phyloP scores from a whole-genome alignment of 2,329 filamentous ascomycete species.

The Aspergillus japonicus region DNA sequence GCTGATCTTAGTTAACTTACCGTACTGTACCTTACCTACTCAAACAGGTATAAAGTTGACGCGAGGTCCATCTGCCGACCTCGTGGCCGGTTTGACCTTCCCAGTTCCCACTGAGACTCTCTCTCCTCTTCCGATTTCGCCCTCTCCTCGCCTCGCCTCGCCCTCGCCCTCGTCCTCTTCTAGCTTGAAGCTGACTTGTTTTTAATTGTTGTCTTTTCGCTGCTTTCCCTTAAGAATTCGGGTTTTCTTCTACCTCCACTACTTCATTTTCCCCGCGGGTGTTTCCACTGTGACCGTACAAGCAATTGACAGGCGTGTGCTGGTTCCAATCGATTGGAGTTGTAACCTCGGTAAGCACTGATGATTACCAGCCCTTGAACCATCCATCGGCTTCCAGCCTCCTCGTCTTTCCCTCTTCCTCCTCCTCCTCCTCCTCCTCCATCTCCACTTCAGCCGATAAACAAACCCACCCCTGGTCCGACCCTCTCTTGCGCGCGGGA shows the following conservation, averaged over 20 bases:
- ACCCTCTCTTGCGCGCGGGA: constrained; percentile 11
- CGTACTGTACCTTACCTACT: too few species aligned
- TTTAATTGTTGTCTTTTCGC: too few species aligned
- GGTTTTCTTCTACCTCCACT: not conserved
- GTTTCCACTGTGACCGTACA: not conserved
- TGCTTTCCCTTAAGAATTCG: not conserved
- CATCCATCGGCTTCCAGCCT: not conserved
- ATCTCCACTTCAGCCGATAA: constrained; percentile 12
- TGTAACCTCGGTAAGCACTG: not conserved
- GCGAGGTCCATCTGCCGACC: constrained; percentile 15
- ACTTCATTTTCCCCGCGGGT: not conserved
- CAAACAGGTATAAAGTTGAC: constrained; percentile 10
- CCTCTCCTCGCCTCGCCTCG: not conserved
- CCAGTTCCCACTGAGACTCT: too few species aligned
- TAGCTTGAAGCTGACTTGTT: too few species aligned
- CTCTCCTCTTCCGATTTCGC: too few species aligned
- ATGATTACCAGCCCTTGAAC: not conserved
- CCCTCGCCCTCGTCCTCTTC: not conserved
- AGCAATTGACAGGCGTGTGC: not conserved
- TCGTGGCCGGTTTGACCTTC: constrained; percentile 4
- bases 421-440: constrained; percentile 2
- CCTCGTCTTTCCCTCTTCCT: not conserved
- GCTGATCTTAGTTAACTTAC: too few species aligned
- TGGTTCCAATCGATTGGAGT: not conserved
- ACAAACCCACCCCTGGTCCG: constrained; percentile 15